Evolutionary conservation across 2,329 filamentous ascomycete species (phyloP), one percentile per base, ranked within the genome.

Genomic region (Curvularia spicifera): DNA sequence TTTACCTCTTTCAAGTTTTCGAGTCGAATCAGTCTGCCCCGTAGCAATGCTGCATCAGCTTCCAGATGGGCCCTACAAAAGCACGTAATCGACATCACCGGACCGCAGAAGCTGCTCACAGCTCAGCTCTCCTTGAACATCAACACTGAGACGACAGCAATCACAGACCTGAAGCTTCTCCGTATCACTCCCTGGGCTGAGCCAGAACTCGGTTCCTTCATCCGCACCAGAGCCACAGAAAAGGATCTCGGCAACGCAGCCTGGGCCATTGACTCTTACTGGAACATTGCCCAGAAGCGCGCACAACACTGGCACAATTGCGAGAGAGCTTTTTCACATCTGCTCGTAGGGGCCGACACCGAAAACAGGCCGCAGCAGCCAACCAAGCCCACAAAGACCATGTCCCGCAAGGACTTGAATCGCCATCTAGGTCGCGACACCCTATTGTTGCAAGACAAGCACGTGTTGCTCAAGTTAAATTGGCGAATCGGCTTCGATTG

Each of bases 221-320:
- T 87, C 3, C 74, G 82, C 1, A 13, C 76, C 61, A 73, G 69
- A 64, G 58, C 77, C 65, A 59, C 68, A 65, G 59, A 76, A 67
- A 71, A 72, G 77, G 89, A 91, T 59, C 74, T 90, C 0, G 82
- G 82, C 20, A 81, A 87, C 5, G 68, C 89, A 0, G 82, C 83
- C 4, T 91, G 88, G 87, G 88, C 87, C 0, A 86, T 91, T 81
- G 83, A 83, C 12, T 86, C 89, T 50, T 91, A 89, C 85, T 82
- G 87, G 60, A 84, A 87, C 2, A 74, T 88, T 1, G 85, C 87
- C 0, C 77, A 82, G 8, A 81, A 83, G 52, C 79, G 89, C 7
- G 89, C 89, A 0, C 78, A 78, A n/a, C 84, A 88, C 54, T 91
- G 89, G 89, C 79, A 79, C 24, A 77, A 75, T 1, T 76, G 89